Conservation (phyloP, 2,329 filamentous ascomycete species). For the Trichoderma sp. region DNA sequence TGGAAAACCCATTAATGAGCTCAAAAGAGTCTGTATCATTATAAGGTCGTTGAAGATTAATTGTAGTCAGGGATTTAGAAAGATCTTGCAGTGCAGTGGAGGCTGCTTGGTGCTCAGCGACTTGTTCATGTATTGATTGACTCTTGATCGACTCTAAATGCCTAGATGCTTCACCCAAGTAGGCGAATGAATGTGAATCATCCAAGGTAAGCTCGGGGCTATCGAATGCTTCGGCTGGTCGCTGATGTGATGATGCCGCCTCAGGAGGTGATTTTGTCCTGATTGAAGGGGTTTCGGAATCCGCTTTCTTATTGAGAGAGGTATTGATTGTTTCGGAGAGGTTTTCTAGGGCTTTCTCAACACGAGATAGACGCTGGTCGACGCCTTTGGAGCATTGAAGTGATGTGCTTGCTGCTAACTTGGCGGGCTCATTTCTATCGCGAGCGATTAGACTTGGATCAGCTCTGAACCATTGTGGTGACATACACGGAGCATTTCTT, state of each 20-base stretch:
- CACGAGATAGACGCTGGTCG: neutral
- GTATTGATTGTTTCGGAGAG: neutral
- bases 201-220: neutral
- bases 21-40: neutral
- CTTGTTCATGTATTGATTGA: neutral
- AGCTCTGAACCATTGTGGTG: neutral
- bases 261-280: neutral
- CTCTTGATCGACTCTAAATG: neutral
- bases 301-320: neutral
- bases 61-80: neutral
- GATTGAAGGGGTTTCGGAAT: neutral
- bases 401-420: neutral
- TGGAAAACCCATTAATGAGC: neutral
- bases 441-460: neutral
- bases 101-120: neutral
- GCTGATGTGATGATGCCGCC: neutral
- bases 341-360: slow-evolving; percentile 3
- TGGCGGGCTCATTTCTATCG: neutral
- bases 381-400: neutral
- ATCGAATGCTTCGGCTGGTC: neutral
- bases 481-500: neutral
- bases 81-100: neutral
- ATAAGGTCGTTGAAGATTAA: neutral
- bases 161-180: neutral
- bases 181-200: slow-evolving; percentile 7